Evolutionary conservation across 495 filamentous ascomycete genomes (phyloP).

Genomic region (Aspergillus nidulans): DNA sequence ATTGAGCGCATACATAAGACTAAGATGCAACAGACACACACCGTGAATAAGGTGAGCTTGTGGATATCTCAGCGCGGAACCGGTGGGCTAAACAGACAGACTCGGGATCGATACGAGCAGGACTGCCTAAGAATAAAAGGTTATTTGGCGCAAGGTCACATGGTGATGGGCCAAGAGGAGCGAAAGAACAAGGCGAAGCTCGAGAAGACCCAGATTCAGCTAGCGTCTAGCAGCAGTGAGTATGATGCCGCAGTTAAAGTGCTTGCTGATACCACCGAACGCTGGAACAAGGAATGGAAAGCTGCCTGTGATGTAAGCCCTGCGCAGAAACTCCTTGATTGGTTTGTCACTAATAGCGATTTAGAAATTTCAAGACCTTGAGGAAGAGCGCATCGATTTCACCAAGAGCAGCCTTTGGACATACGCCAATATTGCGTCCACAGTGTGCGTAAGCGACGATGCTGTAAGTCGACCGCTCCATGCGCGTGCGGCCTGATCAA

Average conservation of each 20-base stretch:
- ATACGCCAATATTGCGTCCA: slow-evolving; percentile 95
- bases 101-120: slow-evolving; percentile 90
- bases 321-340: background rate
- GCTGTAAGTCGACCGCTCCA: slow-evolving; percentile 45
- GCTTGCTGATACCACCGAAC: slow-evolving; percentile 90
- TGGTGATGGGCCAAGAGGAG: slow-evolving; percentile 99
- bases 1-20: slow-evolving; percentile 91
- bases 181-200: slow-evolving; percentile 98
- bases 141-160: slow-evolving; percentile 96
- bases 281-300: slow-evolving; percentile 99
- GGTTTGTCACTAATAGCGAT: slow-evolving; percentile 20
- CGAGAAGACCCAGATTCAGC: slow-evolving; percentile 95
- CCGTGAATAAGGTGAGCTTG: slow-evolving; percentile 76
- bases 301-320: slow-evolving; percentile 79
- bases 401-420: slow-evolving; percentile 96
- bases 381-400: slow-evolving; percentile 95
- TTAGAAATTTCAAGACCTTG: slow-evolving; percentile 97
- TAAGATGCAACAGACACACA: slow-evolving; percentile 85
- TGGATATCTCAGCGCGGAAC: background rate
- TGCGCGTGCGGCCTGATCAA: background rate
- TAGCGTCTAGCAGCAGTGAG: slow-evolving; percentile 83
- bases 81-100: slow-evolving; percentile 39
- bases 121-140: slow-evolving; percentile 98
- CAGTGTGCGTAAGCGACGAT: slow-evolving; percentile 99
- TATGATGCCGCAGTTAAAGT: slow-evolving; percentile 90